These are phyloP conservation scores for Rhododendron ferrugineum DNA, from an alignment of 148 eudicot genomes.

Conservation along the genomic window DNA sequence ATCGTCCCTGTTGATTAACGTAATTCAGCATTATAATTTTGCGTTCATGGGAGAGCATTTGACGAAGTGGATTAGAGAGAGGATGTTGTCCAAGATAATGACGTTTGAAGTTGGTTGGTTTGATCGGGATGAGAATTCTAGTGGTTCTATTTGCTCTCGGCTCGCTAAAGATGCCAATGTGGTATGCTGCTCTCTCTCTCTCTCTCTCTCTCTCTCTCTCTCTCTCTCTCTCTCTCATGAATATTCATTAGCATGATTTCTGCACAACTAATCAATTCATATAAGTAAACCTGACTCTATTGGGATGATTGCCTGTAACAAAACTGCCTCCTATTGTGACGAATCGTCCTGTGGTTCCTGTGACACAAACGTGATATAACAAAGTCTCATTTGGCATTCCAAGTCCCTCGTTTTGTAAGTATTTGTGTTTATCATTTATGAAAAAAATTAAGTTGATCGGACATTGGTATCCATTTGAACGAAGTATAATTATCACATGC, in stretches of 20 bases:
- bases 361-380: no score
- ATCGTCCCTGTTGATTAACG: neutral
- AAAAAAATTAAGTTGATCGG: no score
- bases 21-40: neutral
- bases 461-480: no score
- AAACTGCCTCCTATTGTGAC: no score
- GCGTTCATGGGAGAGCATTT: neutral
- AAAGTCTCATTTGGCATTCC: no score
- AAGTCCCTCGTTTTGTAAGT: no score
- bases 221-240: neutral
- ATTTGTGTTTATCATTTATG: no score
- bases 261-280: no score
- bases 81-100: neutral
- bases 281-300: no score
- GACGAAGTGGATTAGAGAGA: neutral
- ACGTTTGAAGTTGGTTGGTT: constrained; percentile 1
- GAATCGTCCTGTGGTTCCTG: no score
- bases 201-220: no score
- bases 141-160: neutral
- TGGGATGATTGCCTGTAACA: neutral
- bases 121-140: constrained; percentile 1
- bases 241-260: neutral
- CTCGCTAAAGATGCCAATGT: neutral
- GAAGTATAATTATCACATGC: no score
- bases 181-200: neutral